phyloP scores from a whole-genome alignment of 305 asterid species.

The Solanum chacoense region DNA sequence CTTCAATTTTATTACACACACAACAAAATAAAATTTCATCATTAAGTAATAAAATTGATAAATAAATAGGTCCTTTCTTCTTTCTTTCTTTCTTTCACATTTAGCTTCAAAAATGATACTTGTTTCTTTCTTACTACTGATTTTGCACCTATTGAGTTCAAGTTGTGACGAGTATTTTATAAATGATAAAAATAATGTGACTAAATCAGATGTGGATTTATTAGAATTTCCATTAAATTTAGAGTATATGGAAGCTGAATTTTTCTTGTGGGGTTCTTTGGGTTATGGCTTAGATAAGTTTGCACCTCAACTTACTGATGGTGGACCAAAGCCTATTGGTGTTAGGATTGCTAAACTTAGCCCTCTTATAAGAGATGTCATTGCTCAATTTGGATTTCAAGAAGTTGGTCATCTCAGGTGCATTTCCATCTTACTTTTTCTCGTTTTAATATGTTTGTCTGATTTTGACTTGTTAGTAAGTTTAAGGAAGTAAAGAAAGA shows the following conservation, averaged over 20 bases:
- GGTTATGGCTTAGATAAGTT: slow-evolving; percentile 56
- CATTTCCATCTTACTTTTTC: neutral
- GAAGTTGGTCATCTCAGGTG: slow-evolving; percentile 82
- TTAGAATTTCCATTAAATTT: slow-evolving; percentile 64
- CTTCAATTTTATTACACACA: neutral
- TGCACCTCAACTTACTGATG: slow-evolving; percentile 44
- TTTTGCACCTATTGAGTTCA: neutral
- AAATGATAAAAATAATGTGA: neutral
- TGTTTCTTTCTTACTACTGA: neutral
- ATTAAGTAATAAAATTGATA: neutral
- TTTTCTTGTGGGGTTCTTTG: slow-evolving; percentile 53
- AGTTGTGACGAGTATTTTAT: neutral
- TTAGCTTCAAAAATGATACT: neutral
- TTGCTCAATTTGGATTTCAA: slow-evolving; percentile 64
- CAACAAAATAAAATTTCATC: neutral
- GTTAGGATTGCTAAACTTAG: slow-evolving; percentile 34
- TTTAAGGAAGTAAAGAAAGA: neutral
- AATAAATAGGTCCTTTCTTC: neutral
- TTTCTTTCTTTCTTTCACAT: neutral
- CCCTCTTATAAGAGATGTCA: slow-evolving; percentile 37
- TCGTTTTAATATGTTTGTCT: neutral
- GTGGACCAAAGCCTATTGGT: slow-evolving; percentile 69
- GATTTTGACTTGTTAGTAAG: neutral
- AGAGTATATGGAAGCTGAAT: slow-evolving; percentile 78
- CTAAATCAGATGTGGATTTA: slow-evolving; percentile 36